These are phyloP conservation scores for Nicotiana otophora DNA, from an alignment of 257 asterid species.

Conservation along the genomic window DNA sequence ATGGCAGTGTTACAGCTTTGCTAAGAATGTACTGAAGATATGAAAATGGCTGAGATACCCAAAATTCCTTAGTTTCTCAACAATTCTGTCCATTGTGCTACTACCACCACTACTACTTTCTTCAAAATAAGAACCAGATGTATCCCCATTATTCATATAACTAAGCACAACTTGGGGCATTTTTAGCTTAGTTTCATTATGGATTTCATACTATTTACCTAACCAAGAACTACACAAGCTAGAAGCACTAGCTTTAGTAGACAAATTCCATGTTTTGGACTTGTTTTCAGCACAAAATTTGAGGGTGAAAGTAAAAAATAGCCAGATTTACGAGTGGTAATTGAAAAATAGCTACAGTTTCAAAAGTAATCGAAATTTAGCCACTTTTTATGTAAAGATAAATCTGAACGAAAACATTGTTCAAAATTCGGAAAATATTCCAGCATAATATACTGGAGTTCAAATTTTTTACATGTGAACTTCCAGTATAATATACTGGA, in stretches of 20 bases:
- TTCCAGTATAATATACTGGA: too few relatives aligned
- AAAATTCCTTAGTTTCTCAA: constrained; percentile 75
- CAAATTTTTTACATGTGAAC: too few relatives aligned
- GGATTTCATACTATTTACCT: constrained; percentile 52
- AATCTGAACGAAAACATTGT: too few relatives aligned
- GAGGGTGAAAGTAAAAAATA: neutral
- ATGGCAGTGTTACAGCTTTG: too few relatives aligned
- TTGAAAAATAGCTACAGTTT: too few relatives aligned
- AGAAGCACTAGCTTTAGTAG: constrained; percentile 18
- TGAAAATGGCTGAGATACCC: too few relatives aligned
- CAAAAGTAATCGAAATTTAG: too few relatives aligned
- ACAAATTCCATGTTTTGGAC: constrained; percentile 11
- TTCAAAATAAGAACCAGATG: constrained; percentile 17
- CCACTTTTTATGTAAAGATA: too few relatives aligned
- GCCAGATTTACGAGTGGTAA: too few relatives aligned
- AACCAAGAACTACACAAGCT: constrained; percentile 53
- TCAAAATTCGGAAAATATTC: too few relatives aligned
- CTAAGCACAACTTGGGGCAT: constrained; percentile 42
- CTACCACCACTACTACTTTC: constrained; percentile 48
- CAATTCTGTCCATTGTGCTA: constrained; percentile 90
- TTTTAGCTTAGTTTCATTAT: constrained; percentile 23
- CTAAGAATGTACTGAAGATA: too few relatives aligned
- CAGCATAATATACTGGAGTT: too few relatives aligned
- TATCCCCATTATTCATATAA: constrained; percentile 12
- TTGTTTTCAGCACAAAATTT: constrained; percentile 28